Percentiles rank a stretch among this genome's conserved stretches.
Evolutionary conservation across 257 asterid species (phyloP).

Genomic region (Agastache rugosa): DNA sequence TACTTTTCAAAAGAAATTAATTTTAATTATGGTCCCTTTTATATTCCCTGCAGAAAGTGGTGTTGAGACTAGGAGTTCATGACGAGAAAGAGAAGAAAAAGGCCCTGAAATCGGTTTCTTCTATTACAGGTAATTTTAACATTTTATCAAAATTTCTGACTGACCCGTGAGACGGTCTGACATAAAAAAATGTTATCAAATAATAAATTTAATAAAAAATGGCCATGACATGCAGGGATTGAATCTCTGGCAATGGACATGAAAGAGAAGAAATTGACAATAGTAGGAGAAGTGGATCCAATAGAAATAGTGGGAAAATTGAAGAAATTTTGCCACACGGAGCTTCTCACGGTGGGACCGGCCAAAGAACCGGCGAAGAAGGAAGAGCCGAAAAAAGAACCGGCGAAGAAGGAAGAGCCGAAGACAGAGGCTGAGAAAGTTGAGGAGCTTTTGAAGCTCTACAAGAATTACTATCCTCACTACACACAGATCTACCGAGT

Average conservation of each 20-base stretch:
- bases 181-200: not conserved
- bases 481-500: slow-evolving; percentile 35
- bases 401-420: slow-evolving; percentile 29
- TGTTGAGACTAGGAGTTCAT: slow-evolving; percentile 48
- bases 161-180: not conserved
- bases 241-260: slow-evolving; percentile 54
- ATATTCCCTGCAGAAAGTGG: slow-evolving; percentile 62
- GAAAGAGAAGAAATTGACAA: slow-evolving; percentile 56
- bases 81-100: slow-evolving; percentile 55
- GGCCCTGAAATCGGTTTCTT: slow-evolving; percentile 67
- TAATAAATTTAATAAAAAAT: too few species aligned
- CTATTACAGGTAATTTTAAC: slow-evolving; percentile 42
- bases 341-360: slow-evolving; percentile 52
- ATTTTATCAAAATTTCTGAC: too few species aligned
- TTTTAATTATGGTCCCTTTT: not conserved
- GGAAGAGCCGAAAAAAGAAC: not conserved
- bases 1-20: not conserved
- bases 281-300: slow-evolving; percentile 59
- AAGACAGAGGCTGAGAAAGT: slow-evolving; percentile 34
- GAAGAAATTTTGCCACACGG: slow-evolving; percentile 44
- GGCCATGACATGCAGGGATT: slow-evolving; percentile 42
- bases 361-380: slow-evolving; percentile 53
- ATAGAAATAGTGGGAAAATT: slow-evolving; percentile 48
- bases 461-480: slow-evolving; percentile 37
- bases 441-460: slow-evolving; percentile 41